Evolutionary conservation across 2,329 filamentous ascomycete species (phyloP).

Genomic region (Orbilia quercus): DNA sequence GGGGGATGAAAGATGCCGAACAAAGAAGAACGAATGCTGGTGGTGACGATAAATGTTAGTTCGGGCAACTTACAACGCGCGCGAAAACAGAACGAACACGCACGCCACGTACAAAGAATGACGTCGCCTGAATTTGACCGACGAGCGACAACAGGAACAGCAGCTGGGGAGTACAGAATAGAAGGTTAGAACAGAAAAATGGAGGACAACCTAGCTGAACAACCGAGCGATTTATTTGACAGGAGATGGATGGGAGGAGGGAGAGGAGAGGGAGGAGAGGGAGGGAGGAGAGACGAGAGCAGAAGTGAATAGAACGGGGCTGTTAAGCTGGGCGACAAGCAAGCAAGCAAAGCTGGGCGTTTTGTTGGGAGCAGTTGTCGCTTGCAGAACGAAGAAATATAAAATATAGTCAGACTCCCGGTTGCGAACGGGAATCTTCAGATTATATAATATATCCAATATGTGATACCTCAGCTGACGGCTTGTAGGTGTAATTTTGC

Average conservation of each 20-base stretch:
- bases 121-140: slow-evolving; percentile 16
- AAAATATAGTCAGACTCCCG: no score
- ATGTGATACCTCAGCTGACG: no score
- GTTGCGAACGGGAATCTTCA: slow-evolving; percentile 12
- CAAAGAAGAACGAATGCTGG: no score
- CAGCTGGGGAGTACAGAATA: background rate
- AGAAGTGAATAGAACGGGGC: no score
- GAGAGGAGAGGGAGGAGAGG: background rate
- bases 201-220: slow-evolving; percentile 5
- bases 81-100: slow-evolving; percentile 10
- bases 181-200: background rate
- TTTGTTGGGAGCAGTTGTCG: no score
- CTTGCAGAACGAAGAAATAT: no score
- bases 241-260: background rate
- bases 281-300: background rate
- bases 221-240: slow-evolving; percentile 20
- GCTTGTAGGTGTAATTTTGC: no score
- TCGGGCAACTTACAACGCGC: slow-evolving; percentile 4
- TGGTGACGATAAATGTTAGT: no score
- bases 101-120: slow-evolving; percentile 8
- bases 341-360: no score
- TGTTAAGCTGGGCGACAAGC: no score
- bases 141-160: background rate
- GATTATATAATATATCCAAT: no score
- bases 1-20: background rate